These are phyloP conservation scores for Malbranchea zuffiana DNA, from an alignment of 2,329 filamentous ascomycete genomes.

Conservation along the genomic window DNA sequence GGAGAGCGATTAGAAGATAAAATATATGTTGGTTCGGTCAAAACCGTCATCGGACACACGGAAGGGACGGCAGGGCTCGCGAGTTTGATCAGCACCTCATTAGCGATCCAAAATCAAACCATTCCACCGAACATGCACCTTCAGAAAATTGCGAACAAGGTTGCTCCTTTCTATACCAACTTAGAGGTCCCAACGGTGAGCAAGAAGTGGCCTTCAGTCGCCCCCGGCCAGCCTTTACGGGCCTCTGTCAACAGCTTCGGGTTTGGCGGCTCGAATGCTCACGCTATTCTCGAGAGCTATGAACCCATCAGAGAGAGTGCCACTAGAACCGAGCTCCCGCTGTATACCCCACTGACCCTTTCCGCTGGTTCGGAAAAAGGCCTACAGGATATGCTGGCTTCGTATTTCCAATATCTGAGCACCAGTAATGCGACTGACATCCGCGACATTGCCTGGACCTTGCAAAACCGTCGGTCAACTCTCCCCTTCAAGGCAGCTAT, in stretches of 20 bases:
- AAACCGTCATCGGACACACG: conserved; percentile 25
- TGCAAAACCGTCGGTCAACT: not conserved
- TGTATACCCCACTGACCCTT: not conserved
- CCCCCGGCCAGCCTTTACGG: conserved; percentile 5
- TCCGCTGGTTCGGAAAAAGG: not conserved
- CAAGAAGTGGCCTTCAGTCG: conserved; percentile 16
- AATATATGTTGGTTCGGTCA: conserved; percentile 19
- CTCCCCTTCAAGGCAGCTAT: not conserved
- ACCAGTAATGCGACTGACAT: not conserved
- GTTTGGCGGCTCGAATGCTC: conserved; percentile 11
- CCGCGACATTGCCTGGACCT: not conserved
- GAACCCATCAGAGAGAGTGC: not conserved
- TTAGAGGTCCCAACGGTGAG: conserved; percentile 14
- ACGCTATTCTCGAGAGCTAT: conserved; percentile 16
- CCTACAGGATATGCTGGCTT: not conserved
- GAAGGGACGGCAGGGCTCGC: conserved; percentile 22
- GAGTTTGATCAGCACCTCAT: conserved; percentile 21
- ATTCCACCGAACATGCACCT: conserved; percentile 23
- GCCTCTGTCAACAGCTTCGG: conserved; percentile 20
- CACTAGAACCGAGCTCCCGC: not conserved
- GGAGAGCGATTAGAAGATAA: not conserved
- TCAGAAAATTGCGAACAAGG: conserved; percentile 14
- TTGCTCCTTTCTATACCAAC: conserved; percentile 16
- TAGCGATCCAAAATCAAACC: conserved; percentile 18
- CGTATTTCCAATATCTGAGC: not conserved